Evolutionary conservation across 2,329 filamentous ascomycete genomes (phyloP), one percentile per base, ranked within the genome.

Genomic region (Metarhizium sp.): DNA sequence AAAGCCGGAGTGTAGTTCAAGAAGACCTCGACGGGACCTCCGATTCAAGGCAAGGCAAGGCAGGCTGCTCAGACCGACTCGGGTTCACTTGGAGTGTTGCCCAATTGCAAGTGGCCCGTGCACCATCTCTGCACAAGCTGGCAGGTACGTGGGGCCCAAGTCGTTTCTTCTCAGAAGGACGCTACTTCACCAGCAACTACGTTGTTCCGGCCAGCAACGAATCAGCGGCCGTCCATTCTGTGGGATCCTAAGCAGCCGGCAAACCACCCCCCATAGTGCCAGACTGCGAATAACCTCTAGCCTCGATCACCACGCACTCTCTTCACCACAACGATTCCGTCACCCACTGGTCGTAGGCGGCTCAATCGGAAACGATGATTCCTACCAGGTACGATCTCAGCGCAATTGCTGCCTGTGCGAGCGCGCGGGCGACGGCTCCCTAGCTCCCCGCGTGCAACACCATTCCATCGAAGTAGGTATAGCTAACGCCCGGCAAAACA

Each of bases 311-410:
- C 20, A 36, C 36, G 32, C 48, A 18, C 18, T 18, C 36, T 34
- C 49, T 25, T 25, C 16, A 47, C 49, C 32, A 38, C 30, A 25
- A 10, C 46, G 48, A 51, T 43, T 55, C 50, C 10, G 50, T 53
- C 49, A 40, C 18, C 38, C 10, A 10, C 14, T 14, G 38, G 14
- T 48, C 46, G n/a, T 52, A 30, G 43, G 53, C 42, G 50, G 42
- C 50, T 32, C 47, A 52, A 52, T 50, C 36, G 55, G 52, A 57
- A 66, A 70, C 63, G 57, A 71, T 74, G 71, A 65, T 72, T 68
- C 64, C 71, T 58, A 72, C 71, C 59, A 69, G 70, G 72, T 73
- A 64, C 53, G 38, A 38, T 59, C 52, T 40, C n/a, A 49, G 7
- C 65, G 59, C 56, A 58, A 51, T 52, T 38, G 45, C n/a, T 11